Conservation (phyloP, 805 yeast genomes). For the Lachancea cidri region DNA sequence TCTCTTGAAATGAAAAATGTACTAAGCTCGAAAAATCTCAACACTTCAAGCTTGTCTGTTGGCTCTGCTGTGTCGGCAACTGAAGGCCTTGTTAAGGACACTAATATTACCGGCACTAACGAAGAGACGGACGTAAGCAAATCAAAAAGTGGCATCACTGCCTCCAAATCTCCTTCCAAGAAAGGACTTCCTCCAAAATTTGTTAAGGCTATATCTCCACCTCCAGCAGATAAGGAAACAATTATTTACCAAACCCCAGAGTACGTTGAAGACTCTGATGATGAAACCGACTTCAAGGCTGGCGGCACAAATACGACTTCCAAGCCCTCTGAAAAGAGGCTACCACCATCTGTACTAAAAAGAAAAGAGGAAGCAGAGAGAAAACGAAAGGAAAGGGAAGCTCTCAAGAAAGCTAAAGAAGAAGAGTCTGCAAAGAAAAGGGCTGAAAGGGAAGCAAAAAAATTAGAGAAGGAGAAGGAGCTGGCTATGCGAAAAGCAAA, state of each 20-base stretch:
- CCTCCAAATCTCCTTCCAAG: not conserved
- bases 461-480: constrained; percentile 9
- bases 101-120: no score
- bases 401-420: constrained; percentile 11
- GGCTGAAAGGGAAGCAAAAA: constrained; percentile 11
- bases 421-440: constrained; percentile 9
- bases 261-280: constrained; percentile 11
- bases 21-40: no score
- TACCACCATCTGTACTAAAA: constrained; percentile 9
- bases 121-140: no score
- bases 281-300: not conserved
- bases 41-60: no score
- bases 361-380: constrained; percentile 13
- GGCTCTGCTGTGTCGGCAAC: no score
- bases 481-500: constrained; percentile 11
- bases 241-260: constrained; percentile 11
- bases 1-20: no score
- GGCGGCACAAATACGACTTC: not conserved
- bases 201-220: constrained; percentile 4
- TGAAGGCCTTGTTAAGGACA: no score
- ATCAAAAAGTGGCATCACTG: no score
- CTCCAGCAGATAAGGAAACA: constrained; percentile 6
- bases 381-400: constrained; percentile 13
- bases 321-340: not conserved
- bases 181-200: not conserved